A percentile compares a stretch with the other conserved stretches of the same genome.
Evolutionary conservation across 2,329 filamentous ascomycete genomes (phyloP).

Genomic region (Calonectria pseudoturangicola): DNA sequence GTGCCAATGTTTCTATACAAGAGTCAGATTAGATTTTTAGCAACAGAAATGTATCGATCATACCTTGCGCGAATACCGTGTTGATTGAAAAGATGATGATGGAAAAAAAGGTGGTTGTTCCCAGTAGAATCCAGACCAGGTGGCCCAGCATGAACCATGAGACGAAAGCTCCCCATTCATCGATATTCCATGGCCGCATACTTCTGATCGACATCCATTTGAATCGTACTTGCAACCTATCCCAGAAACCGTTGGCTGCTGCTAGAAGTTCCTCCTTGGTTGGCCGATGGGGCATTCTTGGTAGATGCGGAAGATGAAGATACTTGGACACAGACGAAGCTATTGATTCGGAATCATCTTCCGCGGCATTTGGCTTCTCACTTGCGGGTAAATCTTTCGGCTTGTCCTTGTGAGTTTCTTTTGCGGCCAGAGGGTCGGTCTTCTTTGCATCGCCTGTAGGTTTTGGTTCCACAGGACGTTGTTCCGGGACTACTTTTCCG

Average conservation of each 20-base stretch:
- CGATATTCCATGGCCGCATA: slow-evolving; percentile 93
- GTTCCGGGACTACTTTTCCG: slow-evolving; percentile 48
- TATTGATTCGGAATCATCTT: slow-evolving; percentile 63
- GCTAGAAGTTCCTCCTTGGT: slow-evolving; percentile 95
- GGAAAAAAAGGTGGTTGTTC: slow-evolving; percentile 98
- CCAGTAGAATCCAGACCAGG: slow-evolving; percentile 95
- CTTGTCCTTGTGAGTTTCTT: slow-evolving; percentile 40
- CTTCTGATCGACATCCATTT: slow-evolving; percentile 99
- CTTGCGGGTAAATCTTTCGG: slow-evolving; percentile 32
- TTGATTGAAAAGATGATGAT: slow-evolving; percentile 93
- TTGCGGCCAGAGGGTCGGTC: slow-evolving; percentile 37
- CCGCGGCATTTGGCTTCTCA: slow-evolving; percentile 38
- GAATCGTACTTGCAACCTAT: slow-evolving; percentile 91
- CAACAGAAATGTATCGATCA: slow-evolving; percentile 46
- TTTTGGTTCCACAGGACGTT: slow-evolving; percentile 30
- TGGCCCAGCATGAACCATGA: slow-evolving; percentile 97
- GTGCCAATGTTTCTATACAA: slow-evolving; percentile 86
- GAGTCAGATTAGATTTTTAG: slow-evolving; percentile 3
- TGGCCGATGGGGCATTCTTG: slow-evolving; percentile 88
- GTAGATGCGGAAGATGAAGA: slow-evolving; percentile 73
- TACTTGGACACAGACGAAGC: slow-evolving; percentile 75
- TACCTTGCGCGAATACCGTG: slow-evolving; percentile 95
- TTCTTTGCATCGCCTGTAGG: slow-evolving; percentile 44
- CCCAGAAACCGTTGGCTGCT: slow-evolving; percentile 94
- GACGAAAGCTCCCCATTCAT: slow-evolving; percentile 95